Conservation (phyloP, 495 filamentous ascomycete genomes). For the Xylaria longipes region DNA sequence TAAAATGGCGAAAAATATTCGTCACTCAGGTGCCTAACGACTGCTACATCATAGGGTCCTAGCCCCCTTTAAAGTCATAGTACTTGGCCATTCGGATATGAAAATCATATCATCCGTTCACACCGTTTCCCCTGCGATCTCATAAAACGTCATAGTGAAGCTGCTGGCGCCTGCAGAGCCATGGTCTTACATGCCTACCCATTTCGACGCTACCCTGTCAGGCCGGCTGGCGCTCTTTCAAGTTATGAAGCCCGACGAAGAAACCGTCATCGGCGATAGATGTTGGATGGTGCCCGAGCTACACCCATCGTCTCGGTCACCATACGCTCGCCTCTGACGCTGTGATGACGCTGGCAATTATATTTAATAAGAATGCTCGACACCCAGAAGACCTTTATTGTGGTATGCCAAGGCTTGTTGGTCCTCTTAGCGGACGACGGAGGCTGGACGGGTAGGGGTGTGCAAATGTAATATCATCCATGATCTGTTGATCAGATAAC, state of each 20-base stretch:
- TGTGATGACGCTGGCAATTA: background rate
- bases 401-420: background rate
- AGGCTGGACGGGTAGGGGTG: background rate
- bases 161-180: background rate
- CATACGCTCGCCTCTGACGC: background rate
- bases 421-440: background rate
- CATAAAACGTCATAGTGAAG: background rate
- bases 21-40: background rate
- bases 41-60: background rate
- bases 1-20: background rate
- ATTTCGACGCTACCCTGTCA: background rate
- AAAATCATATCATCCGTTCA: background rate
- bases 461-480: background rate
- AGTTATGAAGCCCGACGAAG: background rate
- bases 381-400: background rate
- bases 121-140: background rate
- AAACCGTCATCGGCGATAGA: background rate
- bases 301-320: background rate
- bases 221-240: background rate
- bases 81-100: slow-evolving; percentile 1
- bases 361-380: background rate
- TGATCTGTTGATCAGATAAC: background rate
- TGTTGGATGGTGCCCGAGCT: background rate
- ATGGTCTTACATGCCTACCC: background rate
- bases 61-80: background rate